Evolutionary conservation across 257 asterid genomes (phyloP).

Genomic region (Craterostigma plantagineum): DNA sequence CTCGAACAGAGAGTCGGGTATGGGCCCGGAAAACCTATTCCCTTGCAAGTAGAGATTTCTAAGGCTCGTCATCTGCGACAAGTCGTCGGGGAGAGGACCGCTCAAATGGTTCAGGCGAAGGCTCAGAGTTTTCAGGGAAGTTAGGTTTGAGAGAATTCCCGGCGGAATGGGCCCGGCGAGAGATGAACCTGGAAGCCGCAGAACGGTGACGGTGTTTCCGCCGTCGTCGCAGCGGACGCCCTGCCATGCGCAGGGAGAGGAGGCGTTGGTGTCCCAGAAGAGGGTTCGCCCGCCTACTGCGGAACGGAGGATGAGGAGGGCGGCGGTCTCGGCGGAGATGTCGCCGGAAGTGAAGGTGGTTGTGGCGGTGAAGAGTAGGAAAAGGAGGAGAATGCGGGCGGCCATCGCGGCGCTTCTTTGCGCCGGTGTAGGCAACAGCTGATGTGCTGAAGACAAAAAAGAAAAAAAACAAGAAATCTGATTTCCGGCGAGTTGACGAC

Average conservation of each 20-base stretch:
- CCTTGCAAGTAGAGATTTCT: conserved; percentile 64
- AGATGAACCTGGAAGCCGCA: conserved; percentile 66
- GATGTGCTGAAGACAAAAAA: too few species aligned
- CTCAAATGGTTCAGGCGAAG: conserved; percentile 61
- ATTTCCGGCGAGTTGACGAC: too few species aligned
- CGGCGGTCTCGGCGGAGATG: conserved; percentile 38
- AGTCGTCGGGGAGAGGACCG: conserved; percentile 45
- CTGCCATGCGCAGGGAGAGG: conserved; percentile 53
- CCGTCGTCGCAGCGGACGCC: conserved; percentile 41
- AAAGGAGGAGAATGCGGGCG: conserved; percentile 9
- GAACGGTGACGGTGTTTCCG: conserved; percentile 32
- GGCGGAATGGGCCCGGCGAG: conserved; percentile 37
- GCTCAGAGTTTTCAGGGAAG: conserved; percentile 45
- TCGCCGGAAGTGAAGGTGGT: conserved; percentile 18
- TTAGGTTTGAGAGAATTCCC: conserved; percentile 27
- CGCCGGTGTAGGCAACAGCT: too few species aligned
- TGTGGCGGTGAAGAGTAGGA: conserved; percentile 11
- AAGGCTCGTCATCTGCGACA: conserved; percentile 27
- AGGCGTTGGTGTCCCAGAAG: conserved; percentile 33
- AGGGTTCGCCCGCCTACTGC: conserved; percentile 57
- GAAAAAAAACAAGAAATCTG: too few species aligned
- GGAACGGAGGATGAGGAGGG: conserved; percentile 47
- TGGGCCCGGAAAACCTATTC: conserved; percentile 33
- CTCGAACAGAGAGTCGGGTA: conserved; percentile 17
- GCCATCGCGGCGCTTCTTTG: too few species aligned